Conservation (phyloP, 805 yeast species). For the Cyberlindnera petersonii region DNA sequence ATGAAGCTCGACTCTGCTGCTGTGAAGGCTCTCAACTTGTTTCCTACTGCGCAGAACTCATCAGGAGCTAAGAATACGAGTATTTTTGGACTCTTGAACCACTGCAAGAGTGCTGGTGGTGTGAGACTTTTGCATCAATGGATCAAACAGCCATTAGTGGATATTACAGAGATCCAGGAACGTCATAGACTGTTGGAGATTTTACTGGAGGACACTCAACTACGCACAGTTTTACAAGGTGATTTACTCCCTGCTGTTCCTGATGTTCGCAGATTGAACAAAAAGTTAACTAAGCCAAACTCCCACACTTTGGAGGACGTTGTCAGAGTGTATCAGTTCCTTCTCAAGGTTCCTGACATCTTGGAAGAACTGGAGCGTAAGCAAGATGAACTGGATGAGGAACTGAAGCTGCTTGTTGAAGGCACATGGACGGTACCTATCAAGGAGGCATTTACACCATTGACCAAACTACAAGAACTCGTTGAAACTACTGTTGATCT, state of each 20-base stretch:
- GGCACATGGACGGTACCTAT: conserved; percentile 59
- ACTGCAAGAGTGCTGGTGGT: conserved; percentile 89
- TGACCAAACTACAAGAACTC: conserved; percentile 71
- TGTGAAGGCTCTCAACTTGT: conserved; percentile 78
- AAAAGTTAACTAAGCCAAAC: conserved; percentile 49
- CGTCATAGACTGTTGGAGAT: conserved; percentile 76
- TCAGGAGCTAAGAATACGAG: conserved; percentile 49
- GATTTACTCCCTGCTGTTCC: conserved; percentile 73
- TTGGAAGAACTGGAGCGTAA: conserved; percentile 47
- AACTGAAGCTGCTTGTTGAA: conserved; percentile 37
- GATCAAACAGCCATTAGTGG: conserved; percentile 92
- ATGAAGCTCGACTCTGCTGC: conserved; percentile 93
- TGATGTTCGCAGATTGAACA: conserved; percentile 71
- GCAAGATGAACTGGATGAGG: conserved; percentile 31
- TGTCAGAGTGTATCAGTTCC: conserved; percentile 80
- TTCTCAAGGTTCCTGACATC: conserved; percentile 66
- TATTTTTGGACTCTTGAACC: conserved; percentile 78
- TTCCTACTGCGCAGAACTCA: conserved; percentile 44
- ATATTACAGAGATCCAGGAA: conserved; percentile 49
- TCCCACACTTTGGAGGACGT: conserved; percentile 80
- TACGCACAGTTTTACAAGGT: conserved; percentile 62
- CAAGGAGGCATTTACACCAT: conserved; percentile 41
- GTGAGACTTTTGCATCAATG: conserved; percentile 83
- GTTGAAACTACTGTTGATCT: conserved; percentile 92
- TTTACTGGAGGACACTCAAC: conserved; percentile 62